Conservation (phyloP, 139 green algal species). For the Gonium pectorale region DNA sequence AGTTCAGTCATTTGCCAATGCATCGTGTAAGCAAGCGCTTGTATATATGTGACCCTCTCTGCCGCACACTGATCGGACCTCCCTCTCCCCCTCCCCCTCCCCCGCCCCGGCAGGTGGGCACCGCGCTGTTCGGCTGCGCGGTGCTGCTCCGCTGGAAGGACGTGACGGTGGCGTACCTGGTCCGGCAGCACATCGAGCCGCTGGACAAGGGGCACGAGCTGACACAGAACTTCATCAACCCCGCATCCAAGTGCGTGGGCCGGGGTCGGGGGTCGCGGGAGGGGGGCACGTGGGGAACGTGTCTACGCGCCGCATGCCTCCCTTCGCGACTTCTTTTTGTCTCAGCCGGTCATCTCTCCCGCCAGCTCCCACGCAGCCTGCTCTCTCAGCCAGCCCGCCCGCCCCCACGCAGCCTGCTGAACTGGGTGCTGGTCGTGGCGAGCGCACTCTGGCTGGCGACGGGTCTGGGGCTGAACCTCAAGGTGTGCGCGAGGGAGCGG, state of each 20-base stretch:
- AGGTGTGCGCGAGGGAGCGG: no score
- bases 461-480: slow-evolving; percentile 35
- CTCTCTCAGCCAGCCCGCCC: neutral
- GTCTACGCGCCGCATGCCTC: no score
- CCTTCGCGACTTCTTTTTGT: no score
- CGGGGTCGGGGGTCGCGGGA: no score
- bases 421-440: slow-evolving; percentile 40
- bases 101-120: neutral
- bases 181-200: neutral
- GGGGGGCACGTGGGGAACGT: no score
- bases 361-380: no score
- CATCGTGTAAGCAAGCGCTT: no score
- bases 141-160: slow-evolving; percentile 33
- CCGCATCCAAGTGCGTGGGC: slow-evolving; percentile 17
- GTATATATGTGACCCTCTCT: no score
- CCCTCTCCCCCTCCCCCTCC: neutral
- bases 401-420: slow-evolving; percentile 32
- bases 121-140: slow-evolving; percentile 20
- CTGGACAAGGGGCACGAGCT: slow-evolving; percentile 29
- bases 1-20: no score
- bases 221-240: slow-evolving; percentile 40
- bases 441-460: neutral
- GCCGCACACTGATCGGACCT: no score
- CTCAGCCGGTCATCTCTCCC: no score
- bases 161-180: neutral